Base-by-base conservation (phyloP, 345 rosid genomes). In the Citrus maxima region DNA sequence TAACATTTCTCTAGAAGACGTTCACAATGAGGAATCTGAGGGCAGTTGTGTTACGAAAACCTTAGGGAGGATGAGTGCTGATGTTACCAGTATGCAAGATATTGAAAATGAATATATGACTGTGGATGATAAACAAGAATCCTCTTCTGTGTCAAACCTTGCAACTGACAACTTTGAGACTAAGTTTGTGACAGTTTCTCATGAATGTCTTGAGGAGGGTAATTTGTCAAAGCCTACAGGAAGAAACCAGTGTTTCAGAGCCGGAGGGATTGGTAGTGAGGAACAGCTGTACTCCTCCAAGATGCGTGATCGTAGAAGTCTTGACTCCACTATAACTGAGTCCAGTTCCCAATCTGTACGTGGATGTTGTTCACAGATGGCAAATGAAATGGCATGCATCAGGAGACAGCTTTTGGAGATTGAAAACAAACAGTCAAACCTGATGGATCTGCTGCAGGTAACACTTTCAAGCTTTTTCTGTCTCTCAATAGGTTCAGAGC, bases 401-500 rank as follows among this genome's bases (percentile, higher is more conserved):
- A 90, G 87, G 79, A 88, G 90, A 81, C 95, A 95, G 73, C 97
- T 93, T 82, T 80, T 79, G 77, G 97, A 89, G 79, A 90, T 95
- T 25, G 98, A 93, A 82, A 89, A 80, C 80, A 91, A 86, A 81
- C 97, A 93, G 77, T 87, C 93, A 28, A 89, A 69, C 78, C 70
- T 93, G 80, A 84, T 95, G 85, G 96, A 93, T 80, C 78, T 90
- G 76, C 83, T 95, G 63, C 97, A 92, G 99, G 99, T 95, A 85
- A 75, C 82, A 63, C 63, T 32, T 7, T 62, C 54, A n/a, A 67
- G 40, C 54, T 62, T 74, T 32, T 19, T 66, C 32, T 51, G 10
- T 75, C 32, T 58, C 51, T 60, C 27, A 37, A 79, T 28, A 9
- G 21, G 10, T 25, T 55, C 49, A 25, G 27, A 64, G 42, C 60